These are phyloP conservation scores for Blattamonas nauphoetae DNA, from an alignment of 78 protist genomes.

Conservation along the genomic window DNA sequence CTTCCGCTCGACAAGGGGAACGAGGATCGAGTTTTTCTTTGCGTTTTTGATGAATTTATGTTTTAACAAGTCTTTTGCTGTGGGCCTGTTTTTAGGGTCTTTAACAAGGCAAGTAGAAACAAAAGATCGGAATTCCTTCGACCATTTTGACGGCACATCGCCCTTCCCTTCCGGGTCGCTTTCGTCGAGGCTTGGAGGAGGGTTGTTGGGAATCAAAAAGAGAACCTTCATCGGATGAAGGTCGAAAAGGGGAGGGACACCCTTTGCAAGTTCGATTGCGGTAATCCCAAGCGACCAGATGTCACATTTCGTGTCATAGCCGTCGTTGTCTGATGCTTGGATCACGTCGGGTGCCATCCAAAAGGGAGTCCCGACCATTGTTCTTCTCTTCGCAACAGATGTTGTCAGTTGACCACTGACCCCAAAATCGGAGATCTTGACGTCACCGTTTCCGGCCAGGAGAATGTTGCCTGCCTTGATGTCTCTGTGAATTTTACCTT, in stretches of 20 bases:
- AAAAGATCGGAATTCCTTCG: slow-evolving; percentile 64
- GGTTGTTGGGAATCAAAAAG: slow-evolving; percentile 68
- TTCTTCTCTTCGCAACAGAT: slow-evolving; percentile 28
- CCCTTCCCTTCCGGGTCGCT: slow-evolving; percentile 87
- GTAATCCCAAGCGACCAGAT: slow-evolving; percentile 91
- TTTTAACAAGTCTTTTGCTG: slow-evolving; percentile 76
- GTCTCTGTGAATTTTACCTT: slow-evolving; percentile 91
- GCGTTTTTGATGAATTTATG: slow-evolving; percentile 63
- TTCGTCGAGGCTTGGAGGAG: background rate
- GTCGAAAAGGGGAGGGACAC: slow-evolving; percentile 84
- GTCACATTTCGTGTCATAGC: slow-evolving; percentile 56
- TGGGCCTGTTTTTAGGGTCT: slow-evolving; percentile 70
- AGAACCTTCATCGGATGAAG: slow-evolving; percentile 67
- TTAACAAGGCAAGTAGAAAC: slow-evolving; percentile 69
- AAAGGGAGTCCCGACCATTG: slow-evolving; percentile 49
- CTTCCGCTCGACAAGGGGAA: slow-evolving; percentile 57
- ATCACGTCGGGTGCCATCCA: slow-evolving; percentile 93
- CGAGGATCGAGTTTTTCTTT: slow-evolving; percentile 44
- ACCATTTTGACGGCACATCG: slow-evolving; percentile 45
- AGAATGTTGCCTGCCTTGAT: slow-evolving; percentile 89
- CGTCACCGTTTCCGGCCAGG: slow-evolving; percentile 64
- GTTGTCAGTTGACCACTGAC: slow-evolving; percentile 73
- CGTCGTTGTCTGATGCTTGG: background rate
- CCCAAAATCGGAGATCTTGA: slow-evolving; percentile 96
- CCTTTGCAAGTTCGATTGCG: slow-evolving; percentile 88